Percentiles rank a stretch among this genome's conserved stretches.
Conservation (phyloP, 1,284 basidiomycete species). For the Golubevia sp. region DNA sequence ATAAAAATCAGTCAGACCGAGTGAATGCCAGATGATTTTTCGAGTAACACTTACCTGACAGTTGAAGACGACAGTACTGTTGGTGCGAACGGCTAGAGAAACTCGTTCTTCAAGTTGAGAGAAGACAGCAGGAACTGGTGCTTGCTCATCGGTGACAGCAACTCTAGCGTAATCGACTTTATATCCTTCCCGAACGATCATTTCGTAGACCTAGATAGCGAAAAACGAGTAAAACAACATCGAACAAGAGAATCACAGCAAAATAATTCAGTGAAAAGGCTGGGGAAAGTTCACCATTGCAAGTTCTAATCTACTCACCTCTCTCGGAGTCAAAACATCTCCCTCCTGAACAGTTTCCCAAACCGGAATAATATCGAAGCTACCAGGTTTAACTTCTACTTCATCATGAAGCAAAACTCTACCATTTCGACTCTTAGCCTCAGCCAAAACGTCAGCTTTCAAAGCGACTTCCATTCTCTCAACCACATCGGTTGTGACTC, state of each 20-base stretch:
- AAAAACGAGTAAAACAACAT: not conserved
- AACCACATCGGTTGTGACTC: slow-evolving; percentile 87
- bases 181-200: slow-evolving; percentile 49
- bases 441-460: slow-evolving; percentile 85
- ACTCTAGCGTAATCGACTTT: slow-evolving; percentile 56
- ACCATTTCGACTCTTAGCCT: slow-evolving; percentile 75
- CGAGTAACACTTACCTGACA: too few relatives aligned
- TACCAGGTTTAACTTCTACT: slow-evolving; percentile 86
- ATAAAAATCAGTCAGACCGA: too few relatives aligned
- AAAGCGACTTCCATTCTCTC: slow-evolving; percentile 89
- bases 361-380: slow-evolving; percentile 69
- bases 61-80: slow-evolving; percentile 47
- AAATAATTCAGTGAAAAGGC: slow-evolving; percentile 19
- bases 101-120: slow-evolving; percentile 53
- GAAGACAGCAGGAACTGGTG: slow-evolving; percentile 57
- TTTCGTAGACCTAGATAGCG: slow-evolving; percentile 39
- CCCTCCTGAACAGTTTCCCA: slow-evolving; percentile 84
- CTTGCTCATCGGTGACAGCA: slow-evolving; percentile 60
- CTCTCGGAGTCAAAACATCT: slow-evolving; percentile 91
- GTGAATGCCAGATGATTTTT: too few relatives aligned
- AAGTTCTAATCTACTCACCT: slow-evolving; percentile 70
- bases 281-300: too few relatives aligned
- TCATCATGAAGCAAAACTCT: slow-evolving; percentile 89
- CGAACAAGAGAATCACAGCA: slow-evolving; percentile 11
- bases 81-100: slow-evolving; percentile 38